Evolutionary conservation across 2,329 filamentous ascomycete species (phyloP).

Genomic region (Aspergillus ustus): DNA sequence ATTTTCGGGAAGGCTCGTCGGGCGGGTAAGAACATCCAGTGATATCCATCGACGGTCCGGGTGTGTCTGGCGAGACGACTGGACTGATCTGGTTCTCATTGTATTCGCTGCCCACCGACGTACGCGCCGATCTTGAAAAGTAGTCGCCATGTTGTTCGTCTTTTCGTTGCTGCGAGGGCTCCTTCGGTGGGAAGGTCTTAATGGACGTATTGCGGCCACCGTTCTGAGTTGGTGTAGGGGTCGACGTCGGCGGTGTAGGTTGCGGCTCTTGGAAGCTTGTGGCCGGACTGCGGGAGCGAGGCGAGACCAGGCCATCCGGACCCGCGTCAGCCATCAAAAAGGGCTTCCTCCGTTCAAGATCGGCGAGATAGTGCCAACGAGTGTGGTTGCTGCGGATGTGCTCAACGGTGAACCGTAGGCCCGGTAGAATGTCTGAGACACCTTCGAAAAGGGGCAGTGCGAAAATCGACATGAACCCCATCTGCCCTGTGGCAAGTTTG

Average conservation of each 20-base stretch:
- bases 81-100: slow-evolving; percentile 42
- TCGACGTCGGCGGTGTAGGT: slow-evolving; percentile 5
- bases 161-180: slow-evolving; percentile 10
- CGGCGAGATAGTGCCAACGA: slow-evolving; percentile 61
- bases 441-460: slow-evolving; percentile 89
- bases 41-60: slow-evolving; percentile 42
- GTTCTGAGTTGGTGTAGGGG: slow-evolving; percentile 9
- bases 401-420: slow-evolving; percentile 80
- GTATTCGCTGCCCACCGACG: slow-evolving; percentile 26
- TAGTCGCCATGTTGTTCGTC: slow-evolving; percentile 17
- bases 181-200: slow-evolving; percentile 17
- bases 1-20: slow-evolving; percentile 35
- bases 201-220: slow-evolving; percentile 15
- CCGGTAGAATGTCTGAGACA: slow-evolving; percentile 82
- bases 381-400: slow-evolving; percentile 79
- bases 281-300: slow-evolving; percentile 41
- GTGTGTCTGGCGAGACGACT: slow-evolving; percentile 41
- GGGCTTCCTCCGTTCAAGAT: slow-evolving; percentile 35
- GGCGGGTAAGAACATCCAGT: slow-evolving; percentile 31
- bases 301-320: slow-evolving; percentile 34
- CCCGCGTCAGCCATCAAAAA: slow-evolving; percentile 27
- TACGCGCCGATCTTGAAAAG: slow-evolving; percentile 22
- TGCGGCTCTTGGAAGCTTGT: slow-evolving; percentile 18
- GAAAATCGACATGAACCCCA: slow-evolving; percentile 96
- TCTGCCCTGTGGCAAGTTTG: slow-evolving; percentile 83